Evolutionary conservation across 2,329 filamentous ascomycete species (phyloP).

Genomic region (Cytospora paraplurivora): DNA sequence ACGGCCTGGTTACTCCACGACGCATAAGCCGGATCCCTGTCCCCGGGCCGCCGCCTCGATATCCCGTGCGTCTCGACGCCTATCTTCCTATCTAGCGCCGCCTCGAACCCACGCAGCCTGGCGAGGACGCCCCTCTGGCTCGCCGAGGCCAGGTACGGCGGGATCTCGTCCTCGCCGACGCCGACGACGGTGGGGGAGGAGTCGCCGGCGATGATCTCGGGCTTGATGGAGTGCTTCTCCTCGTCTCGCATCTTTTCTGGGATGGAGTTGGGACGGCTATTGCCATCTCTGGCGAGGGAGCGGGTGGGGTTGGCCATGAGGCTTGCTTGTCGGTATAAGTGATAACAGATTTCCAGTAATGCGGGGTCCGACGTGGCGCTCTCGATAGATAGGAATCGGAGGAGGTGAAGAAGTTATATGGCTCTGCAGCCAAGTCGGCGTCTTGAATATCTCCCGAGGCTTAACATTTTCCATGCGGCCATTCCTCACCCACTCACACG

Average conservation of each 20-base stretch:
- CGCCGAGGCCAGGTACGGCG: constrained; percentile 23
- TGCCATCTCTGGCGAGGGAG: not conserved
- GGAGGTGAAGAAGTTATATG: not conserved
- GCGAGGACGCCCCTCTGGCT: constrained; percentile 38
- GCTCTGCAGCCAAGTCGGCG: not conserved
- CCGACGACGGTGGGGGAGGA: constrained; percentile 5
- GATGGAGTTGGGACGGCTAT: too few species aligned
- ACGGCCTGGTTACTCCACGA: constrained; percentile 45
- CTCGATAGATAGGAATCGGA: not conserved
- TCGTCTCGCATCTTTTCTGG: constrained; percentile 24
- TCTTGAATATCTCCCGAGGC: too few species aligned
- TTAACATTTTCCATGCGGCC: too few species aligned
- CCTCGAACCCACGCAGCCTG: constrained; percentile 45
- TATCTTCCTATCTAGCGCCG: constrained; percentile 47
- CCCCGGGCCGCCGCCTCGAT: constrained; percentile 48
- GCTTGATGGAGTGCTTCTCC: constrained; percentile 21
- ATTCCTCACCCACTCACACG: not conserved
- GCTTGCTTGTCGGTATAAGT: too few species aligned
- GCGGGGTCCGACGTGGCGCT: not conserved
- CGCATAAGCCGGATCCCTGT: constrained; percentile 41
- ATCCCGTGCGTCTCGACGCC: constrained; percentile 53
- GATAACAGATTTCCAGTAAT: not conserved
- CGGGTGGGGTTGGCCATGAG: too few species aligned
- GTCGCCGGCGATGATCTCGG: constrained; percentile 20
- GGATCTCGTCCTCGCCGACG: constrained; percentile 20